A percentile compares a stretch with the other conserved stretches of the same genome.
Conservation (phyloP, 176 grass and related monocot genomes). For the Musa acuminata region DNA sequence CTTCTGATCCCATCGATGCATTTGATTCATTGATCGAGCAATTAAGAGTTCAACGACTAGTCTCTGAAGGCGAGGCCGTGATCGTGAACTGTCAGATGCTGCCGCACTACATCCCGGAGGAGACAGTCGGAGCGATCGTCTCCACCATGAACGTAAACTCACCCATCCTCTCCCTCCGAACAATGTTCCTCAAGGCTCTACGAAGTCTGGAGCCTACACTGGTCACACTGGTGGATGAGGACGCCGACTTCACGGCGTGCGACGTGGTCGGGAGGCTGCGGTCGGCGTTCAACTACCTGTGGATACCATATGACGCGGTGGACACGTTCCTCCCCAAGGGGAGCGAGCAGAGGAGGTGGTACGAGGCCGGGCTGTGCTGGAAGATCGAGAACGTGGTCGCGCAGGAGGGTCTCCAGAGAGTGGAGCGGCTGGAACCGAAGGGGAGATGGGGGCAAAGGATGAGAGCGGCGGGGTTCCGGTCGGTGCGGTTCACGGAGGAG, state of each 20-base stretch:
- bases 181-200: conserved; percentile 74
- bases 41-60: conserved; percentile 59
- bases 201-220: conserved; percentile 54
- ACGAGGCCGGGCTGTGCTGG: conserved; percentile 82
- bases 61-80: conserved; percentile 66
- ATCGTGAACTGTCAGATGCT: conserved; percentile 96
- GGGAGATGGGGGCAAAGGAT: conserved; percentile 69
- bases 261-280: conserved; percentile 68
- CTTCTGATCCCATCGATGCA: conserved; percentile 47
- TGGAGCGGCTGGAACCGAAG: conserved; percentile 73
- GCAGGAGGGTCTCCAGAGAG: conserved; percentile 49
- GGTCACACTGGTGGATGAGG: conserved; percentile 75
- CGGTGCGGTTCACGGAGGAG: conserved; percentile 61
- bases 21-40: conserved; percentile 61
- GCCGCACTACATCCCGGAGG: conserved; percentile 73
- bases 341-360: conserved; percentile 84
- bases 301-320: conserved; percentile 95
- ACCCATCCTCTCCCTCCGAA: conserved; percentile 42
- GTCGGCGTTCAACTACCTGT: conserved; percentile 87
- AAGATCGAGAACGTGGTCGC: conserved; percentile 95
- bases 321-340: conserved; percentile 87
- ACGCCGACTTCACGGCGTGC: conserved; percentile 76
- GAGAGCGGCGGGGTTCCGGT: conserved; percentile 59
- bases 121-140: conserved; percentile 51
- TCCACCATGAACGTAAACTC: conserved; percentile 15